A percentile compares a stretch with the other conserved stretches of the same genome.
phyloP scores from a whole-genome alignment of 2,329 filamentous ascomycete genomes.

The Cadophora sp. region DNA sequence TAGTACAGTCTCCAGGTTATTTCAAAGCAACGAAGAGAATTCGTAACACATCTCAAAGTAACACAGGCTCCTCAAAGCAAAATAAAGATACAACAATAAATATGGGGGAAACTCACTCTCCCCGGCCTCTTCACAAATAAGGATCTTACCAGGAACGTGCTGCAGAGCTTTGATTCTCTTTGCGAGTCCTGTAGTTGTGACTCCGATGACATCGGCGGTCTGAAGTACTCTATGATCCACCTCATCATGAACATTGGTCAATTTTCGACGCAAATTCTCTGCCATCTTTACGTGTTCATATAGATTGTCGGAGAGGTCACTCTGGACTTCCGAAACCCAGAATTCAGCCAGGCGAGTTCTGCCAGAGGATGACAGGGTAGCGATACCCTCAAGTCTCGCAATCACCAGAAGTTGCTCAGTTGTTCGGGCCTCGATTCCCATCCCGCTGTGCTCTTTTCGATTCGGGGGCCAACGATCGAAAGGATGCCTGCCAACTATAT shows the following conservation, averaged over 20 bases:
- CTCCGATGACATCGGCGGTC: constrained; percentile 54
- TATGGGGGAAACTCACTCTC: constrained; percentile 41
- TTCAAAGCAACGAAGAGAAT: too few relatives aligned
- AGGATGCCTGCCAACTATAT: too few relatives aligned
- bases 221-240: constrained; percentile 30
- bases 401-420: constrained; percentile 14
- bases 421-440: not conserved
- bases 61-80: not conserved
- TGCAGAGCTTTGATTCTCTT: constrained; percentile 47
- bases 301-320: constrained; percentile 23
- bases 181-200: constrained; percentile 61
- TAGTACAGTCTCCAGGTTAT: too few relatives aligned
- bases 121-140: constrained; percentile 53
- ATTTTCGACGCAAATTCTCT: constrained; percentile 11
- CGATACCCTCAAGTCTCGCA: not conserved
- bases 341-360: constrained; percentile 26
- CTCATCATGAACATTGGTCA: constrained; percentile 28
- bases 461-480: constrained; percentile 32
- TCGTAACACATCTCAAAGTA: too few relatives aligned
- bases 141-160: constrained; percentile 32
- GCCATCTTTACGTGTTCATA: constrained; percentile 24
- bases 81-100: not conserved
- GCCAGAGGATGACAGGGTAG: constrained; percentile 12
- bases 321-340: constrained; percentile 28
- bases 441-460: not conserved